Conservation (phyloP, 768 basidiomycete genomes). For the Boletellus ananas region DNA sequence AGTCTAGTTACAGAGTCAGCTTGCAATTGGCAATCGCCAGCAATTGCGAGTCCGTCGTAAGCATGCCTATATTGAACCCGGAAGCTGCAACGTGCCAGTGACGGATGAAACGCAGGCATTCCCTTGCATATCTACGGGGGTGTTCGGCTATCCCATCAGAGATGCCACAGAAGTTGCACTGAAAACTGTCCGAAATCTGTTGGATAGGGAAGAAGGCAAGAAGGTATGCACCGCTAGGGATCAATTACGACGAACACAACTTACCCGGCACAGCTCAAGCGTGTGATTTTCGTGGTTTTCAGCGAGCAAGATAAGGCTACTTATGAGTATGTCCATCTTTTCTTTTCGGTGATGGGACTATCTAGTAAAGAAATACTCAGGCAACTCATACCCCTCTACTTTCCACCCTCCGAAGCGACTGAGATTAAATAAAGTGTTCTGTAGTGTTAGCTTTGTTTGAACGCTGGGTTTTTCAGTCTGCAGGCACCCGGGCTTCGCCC, state of each 20-base stretch:
- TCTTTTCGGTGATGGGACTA: background rate
- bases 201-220: constrained; percentile 48
- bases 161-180: constrained; percentile 73
- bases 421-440: background rate
- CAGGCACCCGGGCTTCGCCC: background rate
- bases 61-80: background rate
- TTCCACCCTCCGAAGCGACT: constrained; percentile 36
- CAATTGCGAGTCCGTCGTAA: constrained; percentile 60
- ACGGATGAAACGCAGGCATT: constrained; percentile 53
- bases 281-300: constrained; percentile 73
- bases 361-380: constrained; percentile 19
- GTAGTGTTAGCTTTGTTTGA: background rate
- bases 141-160: constrained; percentile 74
- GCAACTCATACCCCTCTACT: constrained; percentile 59
- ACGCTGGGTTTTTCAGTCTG: background rate
- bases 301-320: constrained; percentile 56
- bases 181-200: constrained; percentile 49
- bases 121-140: constrained; percentile 73
- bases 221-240: constrained; percentile 30
- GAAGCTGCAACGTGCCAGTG: background rate
- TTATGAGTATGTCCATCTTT: constrained; percentile 52
- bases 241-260: background rate
- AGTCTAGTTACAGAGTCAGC: constrained; percentile 65
- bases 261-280: constrained; percentile 47
- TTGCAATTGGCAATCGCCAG: constrained; percentile 59